Evolutionary conservation across 345 rosid genomes (phyloP), one percentile per base, ranked within the genome.

Genomic region (Viola odorata): DNA sequence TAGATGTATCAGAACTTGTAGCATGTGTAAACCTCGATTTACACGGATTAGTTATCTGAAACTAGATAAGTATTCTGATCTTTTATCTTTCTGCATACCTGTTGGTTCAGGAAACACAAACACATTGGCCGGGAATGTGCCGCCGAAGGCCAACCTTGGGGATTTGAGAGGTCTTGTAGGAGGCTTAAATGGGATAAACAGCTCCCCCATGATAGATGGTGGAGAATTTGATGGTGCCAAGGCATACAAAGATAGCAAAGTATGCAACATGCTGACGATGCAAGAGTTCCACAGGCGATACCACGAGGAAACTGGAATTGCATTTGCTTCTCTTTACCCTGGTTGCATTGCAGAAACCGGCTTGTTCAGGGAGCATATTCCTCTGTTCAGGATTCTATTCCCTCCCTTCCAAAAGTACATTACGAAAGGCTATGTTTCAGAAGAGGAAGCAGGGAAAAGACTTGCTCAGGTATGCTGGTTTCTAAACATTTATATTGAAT

Each of bases 321-420:
- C 96, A 12, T 92, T 92, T 16, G 87, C 96, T 7, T 92, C 96
- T 54, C 86, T 92, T 55, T 92, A 89, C 76, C 96, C 98, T 4
- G 98, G 98, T 45, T 92, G 98, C 80, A 92, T 92, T 8, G 98
- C 98, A 41, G 86, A 96, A 5, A 89, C 98, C 0, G 98, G 96
- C 15, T 73, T 92, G 83, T 92, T 92, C 79, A 83, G 96, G 76
- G 91, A 89, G 75, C 98, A 92, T 78, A 72, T 92, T 60, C 91
- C 94, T 0, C 58, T 92, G 75, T 92, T 92, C 81, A 54, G 69
- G 45, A 45, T 56, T 54, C 63, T 65, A n/a, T 65, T 65, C 62
- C 70, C 75, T n/a, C 70, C 75, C 16, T 71, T 60, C 66, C 70
- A 60, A n/a, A 71, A 71, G 53, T 65, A 65, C 62, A 65, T 65